These are phyloP conservation scores for Leishmania arabica DNA, from an alignment of 208 protist species.

Conservation along the genomic window DNA sequence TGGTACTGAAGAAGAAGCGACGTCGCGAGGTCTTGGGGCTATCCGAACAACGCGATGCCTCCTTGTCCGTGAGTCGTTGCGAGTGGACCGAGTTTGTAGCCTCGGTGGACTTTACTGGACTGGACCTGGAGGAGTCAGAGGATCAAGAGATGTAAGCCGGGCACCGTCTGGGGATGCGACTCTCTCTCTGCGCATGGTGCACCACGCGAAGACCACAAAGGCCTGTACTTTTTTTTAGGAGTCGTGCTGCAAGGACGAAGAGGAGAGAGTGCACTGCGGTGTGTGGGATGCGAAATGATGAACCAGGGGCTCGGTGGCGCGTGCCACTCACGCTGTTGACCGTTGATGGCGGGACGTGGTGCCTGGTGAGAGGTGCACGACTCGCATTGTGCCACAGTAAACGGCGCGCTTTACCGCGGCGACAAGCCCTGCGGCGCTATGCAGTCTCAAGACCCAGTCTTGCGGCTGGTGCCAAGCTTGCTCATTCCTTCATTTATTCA, in stretches of 20 bases:
- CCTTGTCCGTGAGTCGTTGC: background rate
- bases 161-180: background rate
- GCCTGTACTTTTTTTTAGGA: background rate
- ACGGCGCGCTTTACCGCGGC: background rate
- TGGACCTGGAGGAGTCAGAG: slow-evolving; percentile 5
- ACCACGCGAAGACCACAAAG: background rate
- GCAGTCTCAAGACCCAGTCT: background rate
- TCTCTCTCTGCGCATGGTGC: background rate
- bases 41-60: slow-evolving; percentile 14
- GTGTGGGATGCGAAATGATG: background rate
- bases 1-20: slow-evolving; percentile 57
- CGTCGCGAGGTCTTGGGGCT: slow-evolving; percentile 55
- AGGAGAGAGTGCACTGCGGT: background rate
- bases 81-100: slow-evolving; percentile 56
- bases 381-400: background rate
- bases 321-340: background rate
- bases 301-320: background rate
- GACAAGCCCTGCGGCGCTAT: background rate
- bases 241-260: background rate
- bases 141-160: background rate
- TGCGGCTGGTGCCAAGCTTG: background rate
- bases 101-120: slow-evolving; percentile 11
- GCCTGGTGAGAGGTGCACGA: background rate
- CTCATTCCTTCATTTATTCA: background rate
- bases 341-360: too few relatives aligned